phyloP scores from a whole-genome alignment of 2,329 filamentous ascomycete species.

The Penicillium sp. region DNA sequence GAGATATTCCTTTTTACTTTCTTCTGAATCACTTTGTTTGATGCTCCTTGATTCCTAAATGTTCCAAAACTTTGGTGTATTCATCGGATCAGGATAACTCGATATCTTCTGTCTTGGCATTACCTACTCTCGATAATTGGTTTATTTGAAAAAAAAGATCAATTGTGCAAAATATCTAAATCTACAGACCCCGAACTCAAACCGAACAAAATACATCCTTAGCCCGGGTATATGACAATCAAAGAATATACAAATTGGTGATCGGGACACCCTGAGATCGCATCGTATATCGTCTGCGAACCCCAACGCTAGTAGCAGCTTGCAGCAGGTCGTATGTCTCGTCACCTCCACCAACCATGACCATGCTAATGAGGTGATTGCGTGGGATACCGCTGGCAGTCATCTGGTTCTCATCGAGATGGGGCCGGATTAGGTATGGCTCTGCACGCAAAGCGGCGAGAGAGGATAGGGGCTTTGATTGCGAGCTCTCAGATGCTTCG shows the following conservation, averaged over 20 bases:
- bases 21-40: no score
- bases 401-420: constrained; percentile 73
- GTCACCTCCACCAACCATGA: constrained; percentile 76
- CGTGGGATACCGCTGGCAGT: constrained; percentile 70
- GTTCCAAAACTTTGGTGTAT: no score
- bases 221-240: constrained; percentile 24
- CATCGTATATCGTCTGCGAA: constrained; percentile 77
- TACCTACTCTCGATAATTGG: no score
- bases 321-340: constrained; percentile 65
- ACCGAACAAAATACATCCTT: background rate
- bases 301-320: constrained; percentile 66
- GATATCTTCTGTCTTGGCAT: no score
- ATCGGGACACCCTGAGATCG: constrained; percentile 79
- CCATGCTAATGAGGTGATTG: constrained; percentile 73
- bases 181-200: background rate
- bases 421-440: constrained; percentile 58
- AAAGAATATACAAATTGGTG: constrained; percentile 72
- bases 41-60: no score
- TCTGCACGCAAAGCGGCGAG: constrained; percentile 42
- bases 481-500: constrained; percentile 1
- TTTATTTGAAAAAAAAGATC: background rate
- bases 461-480: constrained; percentile 31
- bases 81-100: no score
- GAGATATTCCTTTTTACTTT: no score
- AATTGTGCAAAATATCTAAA: background rate